Percentiles rank a stretch among this genome's conserved stretches.
Conservation (phyloP, 1,284 basidiomycete species). For the Trichosporon sp. region DNA sequence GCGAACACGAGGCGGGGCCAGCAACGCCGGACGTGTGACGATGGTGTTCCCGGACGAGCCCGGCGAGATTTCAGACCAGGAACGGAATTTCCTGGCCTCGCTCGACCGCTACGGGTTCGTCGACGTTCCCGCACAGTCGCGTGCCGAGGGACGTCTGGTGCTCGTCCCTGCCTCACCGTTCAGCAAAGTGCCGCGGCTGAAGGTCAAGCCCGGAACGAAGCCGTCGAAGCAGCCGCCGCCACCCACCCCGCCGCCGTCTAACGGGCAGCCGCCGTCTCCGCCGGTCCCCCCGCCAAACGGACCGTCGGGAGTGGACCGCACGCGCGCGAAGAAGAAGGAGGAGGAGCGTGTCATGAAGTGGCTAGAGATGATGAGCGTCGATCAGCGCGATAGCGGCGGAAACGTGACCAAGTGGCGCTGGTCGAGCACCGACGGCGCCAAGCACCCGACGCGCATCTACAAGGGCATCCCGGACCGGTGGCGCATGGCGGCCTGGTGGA, state of each 20-base stretch:
- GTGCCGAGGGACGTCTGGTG: constrained; percentile 67
- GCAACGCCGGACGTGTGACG: constrained; percentile 44
- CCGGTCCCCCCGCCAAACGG: constrained; percentile 13
- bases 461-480: constrained; percentile 97
- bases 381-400: constrained; percentile 63
- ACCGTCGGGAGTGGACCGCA: constrained; percentile 12
- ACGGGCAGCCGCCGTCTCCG: constrained; percentile 7
- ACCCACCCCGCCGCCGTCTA: not conserved
- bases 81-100: constrained; percentile 63
- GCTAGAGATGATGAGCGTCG: constrained; percentile 72
- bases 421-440: constrained; percentile 60
- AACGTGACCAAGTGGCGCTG: constrained; percentile 73
- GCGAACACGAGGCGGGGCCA: constrained; percentile 76
- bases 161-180: constrained; percentile 63
- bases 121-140: constrained; percentile 56
- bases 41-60: constrained; percentile 54
- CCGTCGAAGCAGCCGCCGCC: not conserved
- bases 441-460: constrained; percentile 57
- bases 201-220: constrained; percentile 5
- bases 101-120: constrained; percentile 82
- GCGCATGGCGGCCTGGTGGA: constrained; percentile 87
- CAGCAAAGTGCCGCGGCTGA: constrained; percentile 58
- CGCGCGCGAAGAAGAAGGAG: constrained; percentile 56
- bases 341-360: constrained; percentile 72
- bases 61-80: constrained; percentile 50